Conservation (phyloP, 163 green algal species). For the Scenedesmus sp. region DNA sequence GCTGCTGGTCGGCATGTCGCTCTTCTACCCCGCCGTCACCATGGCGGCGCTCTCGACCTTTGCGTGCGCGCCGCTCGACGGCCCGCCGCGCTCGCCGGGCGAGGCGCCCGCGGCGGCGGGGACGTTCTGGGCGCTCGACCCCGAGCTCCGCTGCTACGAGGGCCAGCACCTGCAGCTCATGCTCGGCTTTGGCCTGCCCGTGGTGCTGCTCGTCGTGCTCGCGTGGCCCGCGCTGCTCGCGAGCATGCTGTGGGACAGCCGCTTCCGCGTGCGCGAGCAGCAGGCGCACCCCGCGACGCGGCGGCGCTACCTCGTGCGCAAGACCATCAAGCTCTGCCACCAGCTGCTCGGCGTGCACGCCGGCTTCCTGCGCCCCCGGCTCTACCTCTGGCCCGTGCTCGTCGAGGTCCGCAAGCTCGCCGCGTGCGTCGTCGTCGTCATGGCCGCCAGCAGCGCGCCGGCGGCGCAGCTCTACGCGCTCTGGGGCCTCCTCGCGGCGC, state of each 20-base stretch:
- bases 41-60: conserved; percentile 35
- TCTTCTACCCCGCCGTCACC: conserved; percentile 45
- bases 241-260: conserved; percentile 35
- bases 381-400: conserved; percentile 40
- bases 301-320: conserved; percentile 28
- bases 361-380: conserved; percentile 7
- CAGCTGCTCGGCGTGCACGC: conserved; percentile 37
- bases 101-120: conserved; percentile 11
- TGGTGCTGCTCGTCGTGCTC: conserved; percentile 36
- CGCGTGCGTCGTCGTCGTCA: conserved; percentile 26
- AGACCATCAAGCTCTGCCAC: conserved; percentile 27
- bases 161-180: conserved; percentile 40
- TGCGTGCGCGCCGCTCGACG: conserved; percentile 31
- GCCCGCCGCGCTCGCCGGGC: background rate
- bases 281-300: conserved; percentile 29
- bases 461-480: conserved; percentile 39
- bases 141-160: conserved; percentile 38
- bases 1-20: conserved; percentile 24
- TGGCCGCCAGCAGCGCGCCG: background rate
- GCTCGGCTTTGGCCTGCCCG: conserved; percentile 43
- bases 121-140: conserved; percentile 38
- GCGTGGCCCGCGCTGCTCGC: conserved; percentile 42
- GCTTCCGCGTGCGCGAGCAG: conserved; percentile 22
- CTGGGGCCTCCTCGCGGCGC: conserved; percentile 36
- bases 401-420: conserved; percentile 33